A percentile compares a stretch with the other conserved stretches of the same genome.
phyloP scores from a whole-genome alignment of 805 yeast genomes.

The Metschnikowia koreensis region DNA sequence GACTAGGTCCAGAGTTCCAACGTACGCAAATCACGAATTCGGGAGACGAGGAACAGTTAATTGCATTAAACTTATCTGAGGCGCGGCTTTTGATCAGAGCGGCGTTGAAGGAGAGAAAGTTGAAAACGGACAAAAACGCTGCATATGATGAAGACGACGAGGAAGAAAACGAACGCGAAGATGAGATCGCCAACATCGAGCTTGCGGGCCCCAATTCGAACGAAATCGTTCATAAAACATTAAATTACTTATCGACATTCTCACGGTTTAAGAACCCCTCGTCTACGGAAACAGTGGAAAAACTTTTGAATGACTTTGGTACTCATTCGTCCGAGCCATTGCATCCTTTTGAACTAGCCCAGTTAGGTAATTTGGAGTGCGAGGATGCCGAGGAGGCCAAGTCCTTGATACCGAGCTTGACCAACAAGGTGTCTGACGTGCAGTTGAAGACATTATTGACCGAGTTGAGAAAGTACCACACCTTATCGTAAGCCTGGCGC shows the following conservation, averaged over 20 bases:
- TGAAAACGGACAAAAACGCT: slow-evolving; percentile 33
- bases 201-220: slow-evolving; percentile 71
- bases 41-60: slow-evolving; percentile 73
- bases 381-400: slow-evolving; percentile 98
- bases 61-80: slow-evolving; percentile 85
- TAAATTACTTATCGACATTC: slow-evolving; percentile 80
- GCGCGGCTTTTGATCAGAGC: slow-evolving; percentile 88
- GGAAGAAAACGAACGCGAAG: slow-evolving; percentile 42
- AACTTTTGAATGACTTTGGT: slow-evolving; percentile 70
- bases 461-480: slow-evolving; percentile 66
- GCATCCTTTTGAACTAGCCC: slow-evolving; percentile 96
- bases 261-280: slow-evolving; percentile 90
- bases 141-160: slow-evolving; percentile 29
- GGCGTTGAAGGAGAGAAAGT: slow-evolving; percentile 66
- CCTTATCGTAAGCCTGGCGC: slow-evolving; percentile 25
- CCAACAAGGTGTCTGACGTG: slow-evolving; percentile 76
- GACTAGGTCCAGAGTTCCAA: slow-evolving; percentile 92
- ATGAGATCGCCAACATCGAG: slow-evolving; percentile 45
- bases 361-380: slow-evolving; percentile 84
- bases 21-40: slow-evolving; percentile 75
- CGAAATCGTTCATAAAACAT: slow-evolving; percentile 87
- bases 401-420: slow-evolving; percentile 85
- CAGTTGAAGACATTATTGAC: slow-evolving; percentile 85
- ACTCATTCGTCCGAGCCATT: slow-evolving; percentile 47
- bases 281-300: slow-evolving; percentile 91